phyloP scores from a whole-genome alignment of 1,284 basidiomycete species.

The Tilletia caries region DNA sequence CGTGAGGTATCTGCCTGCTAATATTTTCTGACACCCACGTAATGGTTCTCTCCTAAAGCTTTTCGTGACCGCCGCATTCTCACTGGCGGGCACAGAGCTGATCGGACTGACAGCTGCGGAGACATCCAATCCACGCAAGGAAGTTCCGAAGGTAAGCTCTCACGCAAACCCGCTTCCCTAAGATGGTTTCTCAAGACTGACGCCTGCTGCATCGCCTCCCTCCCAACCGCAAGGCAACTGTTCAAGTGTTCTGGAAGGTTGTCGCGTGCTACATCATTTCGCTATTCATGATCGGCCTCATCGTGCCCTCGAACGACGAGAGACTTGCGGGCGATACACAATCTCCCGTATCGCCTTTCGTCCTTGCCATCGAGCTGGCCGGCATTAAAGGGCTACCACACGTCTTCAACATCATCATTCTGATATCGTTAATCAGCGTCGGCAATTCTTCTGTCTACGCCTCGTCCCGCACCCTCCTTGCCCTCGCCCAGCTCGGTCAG shows the following conservation, averaged over 20 bases:
- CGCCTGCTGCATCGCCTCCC: not conserved
- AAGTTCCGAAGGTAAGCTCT: slow-evolving; percentile 4
- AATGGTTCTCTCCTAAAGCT: too few species aligned
- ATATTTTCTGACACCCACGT: too few species aligned
- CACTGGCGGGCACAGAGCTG: slow-evolving; percentile 28
- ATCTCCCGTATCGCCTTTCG: slow-evolving; percentile 31
- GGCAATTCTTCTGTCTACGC: slow-evolving; percentile 40
- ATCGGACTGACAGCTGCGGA: slow-evolving; percentile 68
- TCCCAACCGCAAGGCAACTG: not conserved
- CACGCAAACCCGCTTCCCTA: too few species aligned
- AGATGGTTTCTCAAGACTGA: not conserved
- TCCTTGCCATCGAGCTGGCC: slow-evolving; percentile 25
- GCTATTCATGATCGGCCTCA: slow-evolving; percentile 38
- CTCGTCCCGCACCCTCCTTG: slow-evolving; percentile 34
- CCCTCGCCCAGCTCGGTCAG: slow-evolving; percentile 29
- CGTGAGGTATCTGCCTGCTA: too few species aligned
- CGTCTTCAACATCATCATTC: slow-evolving; percentile 40
- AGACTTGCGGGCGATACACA: slow-evolving; percentile 28
- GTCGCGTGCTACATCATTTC: slow-evolving; percentile 23
- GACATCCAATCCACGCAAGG: slow-evolving; percentile 56
- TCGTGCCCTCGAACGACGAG: slow-evolving; percentile 26
- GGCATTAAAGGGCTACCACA: slow-evolving; percentile 20
- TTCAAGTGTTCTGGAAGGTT: not conserved
- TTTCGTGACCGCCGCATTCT: not conserved
- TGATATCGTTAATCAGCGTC: slow-evolving; percentile 33